Base-by-base conservation (phyloP, 169 alveolate genomes). In the Cryptosporidium ryanae region DNA sequence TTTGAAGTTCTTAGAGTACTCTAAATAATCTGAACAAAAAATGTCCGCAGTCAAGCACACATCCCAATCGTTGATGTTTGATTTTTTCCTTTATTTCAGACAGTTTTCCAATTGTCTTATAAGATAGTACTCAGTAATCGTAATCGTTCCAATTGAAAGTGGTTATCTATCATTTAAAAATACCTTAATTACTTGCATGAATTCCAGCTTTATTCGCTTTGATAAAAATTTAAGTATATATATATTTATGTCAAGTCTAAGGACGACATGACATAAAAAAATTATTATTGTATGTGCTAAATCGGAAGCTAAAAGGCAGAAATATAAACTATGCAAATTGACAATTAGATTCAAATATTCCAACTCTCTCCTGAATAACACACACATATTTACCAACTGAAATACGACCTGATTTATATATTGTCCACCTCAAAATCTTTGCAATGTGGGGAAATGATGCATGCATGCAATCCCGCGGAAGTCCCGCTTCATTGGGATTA, bases 351-450 rank as follows among this genome's bases (percentile, higher is more conserved):
- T 76, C 76, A 34, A 76, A 5, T 6, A 68, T 4, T 5, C 87
- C 87, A 21, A 76, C 23, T 29, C 46, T 76, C 12, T 18, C 55
- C 25, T 55, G 65, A 23, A 46, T n/a, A 13, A 61, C 64, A 59
- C 68, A 59, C n/a, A 48, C 48, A 29, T 76, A 76, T 46, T 76
- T 76, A 43, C 87, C 87, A 12, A 61, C 46, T n/a, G 87, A 54
- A n/a, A 76, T 52, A 12, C 87, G 48, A 34, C 59, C 59, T 17
- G 87, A 76, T 59, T 76, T 76, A 34, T 32, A 76, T 21, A 76
- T 43, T 3, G 71, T 76, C 87, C 87, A 76, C 29, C 71, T 76
- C 15, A 76, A 25, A 34, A 76, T 23, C 38, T 46, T 59, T 31
- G 38, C 15, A 27, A 25, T 68, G 66, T 68, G 83, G 52, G 83